Evolutionary conservation across 2,329 filamentous ascomycete genomes (phyloP), one percentile per base, ranked within the genome.

Genomic region (Cercospora zeina): DNA sequence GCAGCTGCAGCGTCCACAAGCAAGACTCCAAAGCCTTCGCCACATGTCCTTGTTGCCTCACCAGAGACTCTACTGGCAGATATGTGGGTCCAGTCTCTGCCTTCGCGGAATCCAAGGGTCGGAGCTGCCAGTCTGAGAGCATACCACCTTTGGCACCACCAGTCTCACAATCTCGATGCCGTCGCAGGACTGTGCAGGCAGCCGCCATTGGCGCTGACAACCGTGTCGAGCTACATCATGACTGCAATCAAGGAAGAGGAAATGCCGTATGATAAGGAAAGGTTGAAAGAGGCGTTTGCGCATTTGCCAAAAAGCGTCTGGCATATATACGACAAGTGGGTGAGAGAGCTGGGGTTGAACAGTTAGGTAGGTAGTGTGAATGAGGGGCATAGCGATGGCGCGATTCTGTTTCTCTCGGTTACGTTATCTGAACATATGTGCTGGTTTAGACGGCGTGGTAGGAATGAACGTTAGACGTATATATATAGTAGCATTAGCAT

Each of bases 71-170:
- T 59, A 2, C 27, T 59, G 36, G 62, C 62, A 30, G 62, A 61
- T 9, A 51, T 58, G 33, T 63, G 62, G 62, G 27, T 63, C n/a
- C 36, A 37, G 14, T 62, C 60, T 16, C 54, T 58, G 3, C 45
- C 60, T 7, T 54, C 60, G 6, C 47, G 51, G 2, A 42, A 42
- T 19, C 45, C 59, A 2, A 56, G 33, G 49, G 54, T 62, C 31
- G 61, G 51, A 27, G 53, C 19, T 30, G 50, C 62, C 16, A 60
- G 54, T 33, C 58, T 71, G 50, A 81, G 85, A 13, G 80, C 85
- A 1, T 90, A 89, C 69, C 83, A 82, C 65, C 74, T 91, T 19
- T 91, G 88, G 88, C 78, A 86, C 59, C 80, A 85, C 61, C 72
- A 80, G 7, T 75, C 78, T 11, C 76, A 89, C 16, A 66, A 72